A percentile compares a stretch with the other conserved stretches of the same genome.
These are phyloP conservation scores for Paraglomus brasilianum DNA, from an alignment of 192 early-diverging fungal species.

Conservation along the genomic window DNA sequence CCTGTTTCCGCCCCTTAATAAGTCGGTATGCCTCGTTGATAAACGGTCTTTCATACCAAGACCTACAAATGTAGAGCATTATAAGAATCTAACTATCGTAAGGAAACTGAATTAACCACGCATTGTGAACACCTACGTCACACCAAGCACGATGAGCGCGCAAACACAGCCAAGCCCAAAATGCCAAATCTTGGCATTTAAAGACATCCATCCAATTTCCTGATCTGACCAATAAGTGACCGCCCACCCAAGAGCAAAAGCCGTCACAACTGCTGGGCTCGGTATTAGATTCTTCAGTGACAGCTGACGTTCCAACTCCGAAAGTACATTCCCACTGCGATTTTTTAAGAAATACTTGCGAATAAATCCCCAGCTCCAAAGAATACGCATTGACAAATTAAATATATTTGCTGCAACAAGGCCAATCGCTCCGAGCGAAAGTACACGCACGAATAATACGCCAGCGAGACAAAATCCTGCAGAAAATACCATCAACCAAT, in stretches of 20 bases:
- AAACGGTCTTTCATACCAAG: too few relatives aligned
- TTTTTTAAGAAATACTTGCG: conserved; percentile 52
- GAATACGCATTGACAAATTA: conserved; percentile 78
- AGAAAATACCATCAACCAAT: conserved; percentile 77
- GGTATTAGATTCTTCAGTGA: conserved; percentile 45
- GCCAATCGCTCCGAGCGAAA: conserved; percentile 69
- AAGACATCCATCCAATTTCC: conserved; percentile 56
- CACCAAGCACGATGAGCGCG: conserved; percentile 34
- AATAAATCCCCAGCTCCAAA: conserved; percentile 69
- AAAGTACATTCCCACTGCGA: not conserved
- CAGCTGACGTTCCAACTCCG: conserved; percentile 22
- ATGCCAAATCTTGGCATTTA: conserved; percentile 50
- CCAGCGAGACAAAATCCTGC: conserved; percentile 62
- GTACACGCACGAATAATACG: conserved; percentile 55
- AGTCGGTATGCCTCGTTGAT: too few relatives aligned
- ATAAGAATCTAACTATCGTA: too few relatives aligned
- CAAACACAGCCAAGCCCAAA: conserved; percentile 55
- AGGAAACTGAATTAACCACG: too few relatives aligned
- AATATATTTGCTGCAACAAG: conserved; percentile 84
- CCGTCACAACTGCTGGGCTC: conserved; percentile 36
- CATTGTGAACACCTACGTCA: too few relatives aligned
- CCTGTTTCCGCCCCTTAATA: too few relatives aligned
- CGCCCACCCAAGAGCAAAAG: conserved; percentile 52
- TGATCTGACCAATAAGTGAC: conserved; percentile 52
- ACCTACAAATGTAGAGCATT: too few relatives aligned